Conservation (phyloP, 768 basidiomycete species). For the Sporobolomyces roseus region DNA sequence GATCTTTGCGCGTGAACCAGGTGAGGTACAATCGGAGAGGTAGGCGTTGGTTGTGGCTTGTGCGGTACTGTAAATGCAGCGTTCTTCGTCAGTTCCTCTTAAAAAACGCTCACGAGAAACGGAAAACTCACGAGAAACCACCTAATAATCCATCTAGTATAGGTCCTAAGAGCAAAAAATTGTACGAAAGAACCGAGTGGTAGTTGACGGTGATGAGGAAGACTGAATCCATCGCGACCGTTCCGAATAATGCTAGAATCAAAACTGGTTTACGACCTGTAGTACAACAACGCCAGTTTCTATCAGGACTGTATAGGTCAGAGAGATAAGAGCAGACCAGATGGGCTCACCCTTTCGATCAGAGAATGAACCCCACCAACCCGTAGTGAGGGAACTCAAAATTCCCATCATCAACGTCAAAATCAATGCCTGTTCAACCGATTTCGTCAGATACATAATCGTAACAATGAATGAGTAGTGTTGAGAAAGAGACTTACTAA, state of each 20-base stretch:
- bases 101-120: too few species aligned
- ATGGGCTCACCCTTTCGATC: too few species aligned
- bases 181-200: conserved; percentile 36
- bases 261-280: conserved; percentile 50
- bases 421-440: too few species aligned
- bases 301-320: too few species aligned
- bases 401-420: conserved; percentile 50
- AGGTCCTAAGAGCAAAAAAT: conserved; percentile 50
- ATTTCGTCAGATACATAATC: too few species aligned
- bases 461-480: too few species aligned
- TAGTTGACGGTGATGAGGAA: conserved; percentile 39
- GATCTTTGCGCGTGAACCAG: conserved; percentile 44
- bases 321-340: too few species aligned
- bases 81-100: too few species aligned
- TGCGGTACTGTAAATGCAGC: conserved; percentile 24
- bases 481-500: too few species aligned
- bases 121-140: conserved; percentile 44
- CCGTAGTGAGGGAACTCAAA: conserved; percentile 49
- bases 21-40: conserved; percentile 49
- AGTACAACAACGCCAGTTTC: too few species aligned
- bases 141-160: conserved; percentile 50
- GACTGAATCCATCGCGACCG: conserved; percentile 45
- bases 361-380: conserved; percentile 51
- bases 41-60: conserved; percentile 34
- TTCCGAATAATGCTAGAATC: conserved; percentile 47